A percentile compares a stretch with the other conserved stretches of the same genome.
These are phyloP conservation scores for Trichophyton equinum DNA, from an alignment of 2,329 filamentous ascomycete genomes.

Conservation along the genomic window DNA sequence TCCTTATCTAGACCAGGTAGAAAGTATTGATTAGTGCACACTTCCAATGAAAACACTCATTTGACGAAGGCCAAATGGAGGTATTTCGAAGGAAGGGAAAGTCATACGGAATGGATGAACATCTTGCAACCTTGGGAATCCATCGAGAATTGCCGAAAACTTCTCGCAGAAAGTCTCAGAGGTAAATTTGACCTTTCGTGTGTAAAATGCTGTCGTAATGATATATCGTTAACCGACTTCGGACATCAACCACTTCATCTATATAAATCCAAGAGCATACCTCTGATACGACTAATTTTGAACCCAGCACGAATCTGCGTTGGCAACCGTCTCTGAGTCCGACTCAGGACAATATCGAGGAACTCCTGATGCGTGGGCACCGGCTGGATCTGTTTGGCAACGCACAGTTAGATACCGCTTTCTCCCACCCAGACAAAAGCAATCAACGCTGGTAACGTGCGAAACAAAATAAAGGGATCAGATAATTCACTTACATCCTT, in stretches of 20 bases:
- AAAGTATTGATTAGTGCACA: slow-evolving; percentile 10
- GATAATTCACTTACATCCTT: slow-evolving; percentile 36
- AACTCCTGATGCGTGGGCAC: slow-evolving; percentile 92
- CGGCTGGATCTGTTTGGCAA: slow-evolving; percentile 61
- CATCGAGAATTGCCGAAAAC: slow-evolving; percentile 76
- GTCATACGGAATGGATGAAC: slow-evolving; percentile 82
- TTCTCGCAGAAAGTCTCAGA: slow-evolving; percentile 96
- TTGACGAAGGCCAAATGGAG: slow-evolving; percentile 10
- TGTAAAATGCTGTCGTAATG: slow-evolving; percentile 62
- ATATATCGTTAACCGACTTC: slow-evolving; percentile 18
- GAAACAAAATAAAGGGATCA: slow-evolving; percentile 13
- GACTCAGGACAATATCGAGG: slow-evolving; percentile 87
- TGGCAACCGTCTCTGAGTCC: slow-evolving; percentile 82
- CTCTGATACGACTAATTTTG: slow-evolving; percentile 83
- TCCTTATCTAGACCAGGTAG: slow-evolving; percentile 47
- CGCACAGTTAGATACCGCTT: background rate
- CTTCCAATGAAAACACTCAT: slow-evolving; percentile 6
- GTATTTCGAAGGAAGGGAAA: background rate
- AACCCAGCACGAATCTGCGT: slow-evolving; percentile 95
- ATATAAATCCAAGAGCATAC: slow-evolving; percentile 20
- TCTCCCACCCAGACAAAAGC: background rate
- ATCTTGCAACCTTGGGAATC: slow-evolving; percentile 83
- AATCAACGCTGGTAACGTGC: slow-evolving; percentile 21
- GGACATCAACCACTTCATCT: background rate
- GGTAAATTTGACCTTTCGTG: slow-evolving; percentile 95